Percentiles rank a stretch among this genome's conserved stretches.
These are phyloP conservation scores for Catunica adiposa DNA, from an alignment of 2,329 filamentous ascomycete species.

Conservation along the genomic window DNA sequence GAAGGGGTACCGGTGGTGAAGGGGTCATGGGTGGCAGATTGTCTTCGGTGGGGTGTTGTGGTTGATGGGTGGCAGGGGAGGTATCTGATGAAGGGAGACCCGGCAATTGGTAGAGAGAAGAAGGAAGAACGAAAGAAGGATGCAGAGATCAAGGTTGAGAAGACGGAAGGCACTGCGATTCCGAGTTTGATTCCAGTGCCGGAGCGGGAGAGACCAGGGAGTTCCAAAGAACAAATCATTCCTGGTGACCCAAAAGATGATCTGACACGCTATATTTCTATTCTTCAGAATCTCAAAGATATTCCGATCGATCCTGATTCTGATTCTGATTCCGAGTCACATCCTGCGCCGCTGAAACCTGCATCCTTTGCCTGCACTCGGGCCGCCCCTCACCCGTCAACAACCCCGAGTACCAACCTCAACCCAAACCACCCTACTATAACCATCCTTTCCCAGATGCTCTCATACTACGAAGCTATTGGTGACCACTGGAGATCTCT, in stretches of 20 bases:
- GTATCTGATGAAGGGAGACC: conserved; percentile 41
- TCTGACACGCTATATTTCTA: conserved; percentile 46
- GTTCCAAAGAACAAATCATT: neutral
- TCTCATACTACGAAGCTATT: conserved; percentile 56
- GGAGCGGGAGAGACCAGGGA: neutral
- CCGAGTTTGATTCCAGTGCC: neutral
- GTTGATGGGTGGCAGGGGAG: conserved; percentile 41
- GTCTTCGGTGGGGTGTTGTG: conserved; percentile 39
- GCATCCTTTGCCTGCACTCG: conserved; percentile 37
- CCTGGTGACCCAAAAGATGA: conserved; percentile 23
- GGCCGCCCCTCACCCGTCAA: conserved; percentile 26
- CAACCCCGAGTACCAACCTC: conserved; percentile 18
- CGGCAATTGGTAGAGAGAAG: neutral
- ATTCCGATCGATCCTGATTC: conserved; percentile 35
- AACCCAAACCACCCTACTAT: conserved; percentile 67
- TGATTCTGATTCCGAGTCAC: conserved; percentile 32
- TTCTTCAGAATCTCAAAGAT: conserved; percentile 42
- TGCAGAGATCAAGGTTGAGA: neutral
- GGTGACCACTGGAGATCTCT: conserved; percentile 60
- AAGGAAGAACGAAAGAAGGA: neutral
- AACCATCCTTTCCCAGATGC: conserved; percentile 61
- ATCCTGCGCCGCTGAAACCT: conserved; percentile 11
- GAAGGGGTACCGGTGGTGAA: conserved; percentile 39
- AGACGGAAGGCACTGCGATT: neutral
- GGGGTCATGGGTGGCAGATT: conserved; percentile 53